Conservation (phyloP, 2,329 filamentous ascomycete genomes). For the Talaromyces sp. region DNA sequence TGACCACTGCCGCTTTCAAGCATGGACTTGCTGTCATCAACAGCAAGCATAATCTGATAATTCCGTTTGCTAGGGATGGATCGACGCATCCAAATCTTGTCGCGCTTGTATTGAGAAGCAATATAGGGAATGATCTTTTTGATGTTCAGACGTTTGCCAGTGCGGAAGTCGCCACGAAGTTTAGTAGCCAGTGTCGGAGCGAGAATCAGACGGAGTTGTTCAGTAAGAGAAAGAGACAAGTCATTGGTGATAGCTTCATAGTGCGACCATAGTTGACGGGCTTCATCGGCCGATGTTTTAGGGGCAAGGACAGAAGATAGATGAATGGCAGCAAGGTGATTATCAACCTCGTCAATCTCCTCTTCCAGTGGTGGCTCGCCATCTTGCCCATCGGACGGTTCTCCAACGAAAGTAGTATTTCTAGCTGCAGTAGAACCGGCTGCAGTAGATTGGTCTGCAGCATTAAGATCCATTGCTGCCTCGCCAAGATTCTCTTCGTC, state of each 20-base stretch:
- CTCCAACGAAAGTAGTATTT: slow-evolving; percentile 37
- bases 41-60: slow-evolving; percentile 95
- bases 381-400: slow-evolving; percentile 20
- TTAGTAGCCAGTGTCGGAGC: slow-evolving; percentile 93
- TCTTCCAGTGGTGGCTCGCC: slow-evolving; percentile 40
- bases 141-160: slow-evolving; percentile 96
- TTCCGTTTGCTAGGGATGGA: slow-evolving; percentile 85
- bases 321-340: slow-evolving; percentile 66
- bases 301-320: slow-evolving; percentile 50
- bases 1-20: slow-evolving; percentile 70
- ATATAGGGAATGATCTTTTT: slow-evolving; percentile 99
- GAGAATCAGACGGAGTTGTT: slow-evolving; percentile 91
- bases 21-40: slow-evolving; percentile 96
- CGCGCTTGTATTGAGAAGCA: slow-evolving; percentile 93
- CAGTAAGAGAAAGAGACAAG: slow-evolving; percentile 82
- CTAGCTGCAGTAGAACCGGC: slow-evolving; percentile 49
- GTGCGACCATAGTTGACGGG: slow-evolving; percentile 73
- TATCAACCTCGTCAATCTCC: slow-evolving; percentile 45
- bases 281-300: slow-evolving; percentile 48
- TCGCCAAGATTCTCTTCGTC: slow-evolving; percentile 46
- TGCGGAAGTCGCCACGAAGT: slow-evolving; percentile 92
- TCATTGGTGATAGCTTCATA: slow-evolving; percentile 81
- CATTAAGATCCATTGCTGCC: slow-evolving; percentile 34
- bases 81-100: slow-evolving; percentile 99
- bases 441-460: slow-evolving; percentile 33